Base-by-base conservation (phyloP, 2,329 filamentous ascomycete genomes). In the Graphilbum ipis-grandicollis region DNA sequence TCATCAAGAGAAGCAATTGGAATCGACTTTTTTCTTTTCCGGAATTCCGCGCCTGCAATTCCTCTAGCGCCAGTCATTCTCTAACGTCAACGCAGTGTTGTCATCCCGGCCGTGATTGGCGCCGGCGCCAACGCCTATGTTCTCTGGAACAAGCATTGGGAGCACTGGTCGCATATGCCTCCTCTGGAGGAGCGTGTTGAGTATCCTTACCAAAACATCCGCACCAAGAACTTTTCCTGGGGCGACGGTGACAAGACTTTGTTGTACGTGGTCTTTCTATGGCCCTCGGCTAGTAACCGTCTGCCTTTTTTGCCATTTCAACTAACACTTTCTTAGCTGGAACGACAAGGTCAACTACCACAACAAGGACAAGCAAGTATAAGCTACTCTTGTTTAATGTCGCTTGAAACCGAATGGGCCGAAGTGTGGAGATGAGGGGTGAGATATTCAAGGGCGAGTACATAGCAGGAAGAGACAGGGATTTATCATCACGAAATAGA, bases 191-290 rank as follows among this genome's bases (percentile, higher is more conserved):
- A 98, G 66, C 79, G 82, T 55, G 63, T 71, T 52, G 83, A 96
- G 68, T 98, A 96, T 64, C 66, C 85, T 42, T 98, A 93, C 75
- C 83, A 93, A 74, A 98, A 98, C 71, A 81, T 98, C 60, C 81
- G 90, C 57, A 72, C 74, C 58, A 94, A 90, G 78, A 94, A 93
- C 74, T 98, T 63, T 70, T 76, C 74, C 54, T 98, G 81, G 81
- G 86, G 88, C 48, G 69, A 96, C 55, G 90, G 90, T 55, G 90
- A 98, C 66, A 90, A 96, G 81, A 48, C 47, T 29, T 14, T 46
- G 15, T 48, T 48, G 46, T 48, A 35, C 40, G 46, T 47, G 9
- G 66, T 42, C 22, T n/a, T n/a, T n/a, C n/a, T 9, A 19, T 2
- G 9, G 31, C n/a, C 5, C 22, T n/a, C n/a, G n/a, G n/a, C n/a